Conservation (phyloP, 2,329 filamentous ascomycete genomes). For the Aspergillus sp. region DNA sequence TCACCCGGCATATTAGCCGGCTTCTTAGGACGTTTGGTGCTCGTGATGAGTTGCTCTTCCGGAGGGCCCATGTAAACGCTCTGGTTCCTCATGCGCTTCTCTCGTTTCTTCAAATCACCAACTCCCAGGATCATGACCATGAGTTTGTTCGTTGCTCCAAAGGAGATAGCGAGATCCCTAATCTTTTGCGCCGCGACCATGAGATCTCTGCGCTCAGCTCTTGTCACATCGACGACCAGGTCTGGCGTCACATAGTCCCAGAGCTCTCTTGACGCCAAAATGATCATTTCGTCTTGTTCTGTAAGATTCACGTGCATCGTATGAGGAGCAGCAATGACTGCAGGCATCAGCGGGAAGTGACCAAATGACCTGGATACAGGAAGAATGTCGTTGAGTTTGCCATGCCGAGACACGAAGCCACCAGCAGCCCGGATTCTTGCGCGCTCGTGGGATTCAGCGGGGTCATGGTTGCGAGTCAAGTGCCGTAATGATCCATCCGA, state of each 20-base stretch:
- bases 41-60: constrained; percentile 59
- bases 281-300: constrained; percentile 88
- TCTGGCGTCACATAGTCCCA: constrained; percentile 94
- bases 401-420: constrained; percentile 92
- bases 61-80: constrained; percentile 83
- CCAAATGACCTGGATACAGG: constrained; percentile 94
- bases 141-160: constrained; percentile 89
- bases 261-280: constrained; percentile 86
- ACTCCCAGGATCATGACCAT: constrained; percentile 99
- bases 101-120: constrained; percentile 81
- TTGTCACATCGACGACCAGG: constrained; percentile 85
- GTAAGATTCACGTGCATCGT: constrained; percentile 74
- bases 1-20: constrained; percentile 65
- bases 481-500: constrained; percentile 80
- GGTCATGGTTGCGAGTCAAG: constrained; percentile 89
- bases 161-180: constrained; percentile 90
- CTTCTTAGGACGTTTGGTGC: constrained; percentile 64
- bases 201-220: constrained; percentile 80
- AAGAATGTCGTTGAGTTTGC: constrained; percentile 86
- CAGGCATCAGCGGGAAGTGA: constrained; percentile 87
- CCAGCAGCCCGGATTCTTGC: constrained; percentile 90
- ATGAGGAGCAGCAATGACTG: constrained; percentile 86
- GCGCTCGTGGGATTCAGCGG: constrained; percentile 79
- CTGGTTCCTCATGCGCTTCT: constrained; percentile 70
- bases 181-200: constrained; percentile 96